Evolutionary conservation across 768 basidiomycete species (phyloP).

Genomic region (Trametes cinnabarina): DNA sequence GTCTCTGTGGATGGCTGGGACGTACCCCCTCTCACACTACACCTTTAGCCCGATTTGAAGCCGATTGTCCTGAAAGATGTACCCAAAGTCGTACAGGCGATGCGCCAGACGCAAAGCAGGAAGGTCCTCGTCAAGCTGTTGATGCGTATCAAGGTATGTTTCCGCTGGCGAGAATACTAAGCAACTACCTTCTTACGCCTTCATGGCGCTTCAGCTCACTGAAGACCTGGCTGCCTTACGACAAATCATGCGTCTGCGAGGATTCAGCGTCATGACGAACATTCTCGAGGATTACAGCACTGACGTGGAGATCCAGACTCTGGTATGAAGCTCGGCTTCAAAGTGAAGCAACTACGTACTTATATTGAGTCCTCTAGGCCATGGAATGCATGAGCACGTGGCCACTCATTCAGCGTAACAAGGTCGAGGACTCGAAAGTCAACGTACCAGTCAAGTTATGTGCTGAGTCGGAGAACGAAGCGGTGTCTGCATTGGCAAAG

Average conservation of each 20-base stretch:
- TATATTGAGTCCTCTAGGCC: slow-evolving; percentile 38
- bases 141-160: slow-evolving; percentile 72
- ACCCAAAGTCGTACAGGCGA: slow-evolving; percentile 87
- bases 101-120: slow-evolving; percentile 82
- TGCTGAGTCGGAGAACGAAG: slow-evolving; percentile 52
- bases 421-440: slow-evolving; percentile 77
- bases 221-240: slow-evolving; percentile 74
- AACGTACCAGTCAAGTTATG: slow-evolving; percentile 59
- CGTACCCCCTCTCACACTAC: neutral
- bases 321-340: slow-evolving; percentile 49
- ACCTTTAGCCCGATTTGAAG: slow-evolving; percentile 66
- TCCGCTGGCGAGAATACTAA: too few relatives aligned
- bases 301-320: slow-evolving; percentile 67
- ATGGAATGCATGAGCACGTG: slow-evolving; percentile 70
- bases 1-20: too few relatives aligned
- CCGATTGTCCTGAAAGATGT: slow-evolving; percentile 77
- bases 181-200: too few relatives aligned
- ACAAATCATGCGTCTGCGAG: slow-evolving; percentile 88
- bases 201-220: slow-evolving; percentile 61
- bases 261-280: slow-evolving; percentile 89
- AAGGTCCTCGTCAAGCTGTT: slow-evolving; percentile 82
- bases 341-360: neutral
- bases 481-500: slow-evolving; percentile 56
- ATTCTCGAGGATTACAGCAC: slow-evolving; percentile 72
- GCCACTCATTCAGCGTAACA: slow-evolving; percentile 85